Evolutionary conservation across 2,329 filamentous ascomycete species (phyloP).

Genomic region (Fusarium sp.): DNA sequence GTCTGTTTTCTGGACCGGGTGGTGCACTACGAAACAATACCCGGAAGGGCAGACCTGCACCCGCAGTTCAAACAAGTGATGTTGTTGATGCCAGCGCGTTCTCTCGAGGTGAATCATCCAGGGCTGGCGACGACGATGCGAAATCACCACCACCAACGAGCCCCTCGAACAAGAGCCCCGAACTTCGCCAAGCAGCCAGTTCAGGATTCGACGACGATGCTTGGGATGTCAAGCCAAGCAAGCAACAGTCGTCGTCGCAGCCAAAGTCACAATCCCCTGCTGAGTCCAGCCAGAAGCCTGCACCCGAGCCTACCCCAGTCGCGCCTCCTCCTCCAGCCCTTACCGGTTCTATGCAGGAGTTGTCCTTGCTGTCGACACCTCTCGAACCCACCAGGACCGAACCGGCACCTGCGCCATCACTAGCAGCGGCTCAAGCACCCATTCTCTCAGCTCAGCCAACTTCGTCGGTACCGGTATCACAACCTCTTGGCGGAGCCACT

Average conservation of each 20-base stretch:
- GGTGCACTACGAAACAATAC: slow-evolving; percentile 94
- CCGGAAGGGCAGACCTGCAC: slow-evolving; percentile 87
- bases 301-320: slow-evolving; percentile 29
- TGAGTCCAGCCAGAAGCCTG: slow-evolving; percentile 44
- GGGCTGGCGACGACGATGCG: slow-evolving; percentile 37
- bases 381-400: slow-evolving; percentile 63
- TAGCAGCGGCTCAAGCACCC: slow-evolving; percentile 13
- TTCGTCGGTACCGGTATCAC: slow-evolving; percentile 53
- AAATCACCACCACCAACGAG: slow-evolving; percentile 43
- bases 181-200: slow-evolving; percentile 39
- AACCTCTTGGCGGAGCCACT: slow-evolving; percentile 66
- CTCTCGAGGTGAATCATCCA: slow-evolving; percentile 65
- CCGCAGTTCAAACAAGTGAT: slow-evolving; percentile 87
- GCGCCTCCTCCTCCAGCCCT: slow-evolving; percentile 60
- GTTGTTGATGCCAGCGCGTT: slow-evolving; percentile 90
- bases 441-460: slow-evolving; percentile 45
- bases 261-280: slow-evolving; percentile 34
- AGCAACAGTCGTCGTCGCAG: slow-evolving; percentile 57
- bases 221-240: slow-evolving; percentile 92
- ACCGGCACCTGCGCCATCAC: slow-evolving; percentile 51
- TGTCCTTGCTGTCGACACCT: slow-evolving; percentile 66
- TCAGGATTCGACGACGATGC: slow-evolving; percentile 94
- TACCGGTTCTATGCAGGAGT: slow-evolving; percentile 75
- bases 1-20: slow-evolving; percentile 93
- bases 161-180: slow-evolving; percentile 50